phyloP scores from a whole-genome alignment of 1,284 basidiomycete genomes.

The Schizophyllum commune region DNA sequence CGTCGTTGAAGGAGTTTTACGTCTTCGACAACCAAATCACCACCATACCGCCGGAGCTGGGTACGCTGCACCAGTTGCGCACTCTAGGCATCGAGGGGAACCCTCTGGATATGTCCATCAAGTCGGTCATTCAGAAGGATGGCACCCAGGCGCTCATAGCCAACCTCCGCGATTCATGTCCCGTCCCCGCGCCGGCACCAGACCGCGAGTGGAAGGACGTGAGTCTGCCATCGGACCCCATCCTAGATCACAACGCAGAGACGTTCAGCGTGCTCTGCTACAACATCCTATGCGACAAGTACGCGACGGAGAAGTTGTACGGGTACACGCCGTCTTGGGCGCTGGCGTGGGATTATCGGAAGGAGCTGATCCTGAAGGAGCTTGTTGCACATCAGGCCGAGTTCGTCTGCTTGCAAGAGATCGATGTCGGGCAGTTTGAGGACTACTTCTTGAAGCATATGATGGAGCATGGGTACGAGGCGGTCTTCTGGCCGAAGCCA shows the following conservation, averaged over 20 bases:
- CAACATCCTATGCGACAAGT: conserved; percentile 93
- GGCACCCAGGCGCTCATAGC: conserved; percentile 86
- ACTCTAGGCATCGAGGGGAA: conserved; percentile 96
- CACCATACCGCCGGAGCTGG: conserved; percentile 83
- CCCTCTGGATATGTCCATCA: conserved; percentile 75
- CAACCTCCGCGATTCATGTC: conserved; percentile 84
- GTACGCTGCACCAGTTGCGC: conserved; percentile 88
- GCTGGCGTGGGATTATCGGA: conserved; percentile 90
- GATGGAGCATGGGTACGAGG: conserved; percentile 78
- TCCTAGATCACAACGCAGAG: conserved; percentile 53
- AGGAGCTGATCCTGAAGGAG: conserved; percentile 86
- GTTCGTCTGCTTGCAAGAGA: conserved; percentile 92
- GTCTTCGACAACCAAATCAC: conserved; percentile 93
- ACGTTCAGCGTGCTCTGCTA: conserved; percentile 83
- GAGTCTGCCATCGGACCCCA: conserved; percentile 51
- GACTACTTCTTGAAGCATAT: conserved; percentile 86
- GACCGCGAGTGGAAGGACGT: conserved; percentile 60
- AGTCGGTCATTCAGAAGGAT: conserved; percentile 85
- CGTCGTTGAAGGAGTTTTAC: conserved; percentile 85
- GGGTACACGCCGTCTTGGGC: conserved; percentile 97
- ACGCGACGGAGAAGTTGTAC: conserved; percentile 87
- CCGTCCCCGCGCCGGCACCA: conserved; percentile 77
- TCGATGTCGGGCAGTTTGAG: conserved; percentile 90
- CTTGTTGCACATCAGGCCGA: conserved; percentile 81
- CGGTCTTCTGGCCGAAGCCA: conserved; percentile 91